A percentile compares a stretch with the other conserved stretches of the same genome.
Conservation (phyloP, 2,329 filamentous ascomycete species). For the Curvularia lunata region DNA sequence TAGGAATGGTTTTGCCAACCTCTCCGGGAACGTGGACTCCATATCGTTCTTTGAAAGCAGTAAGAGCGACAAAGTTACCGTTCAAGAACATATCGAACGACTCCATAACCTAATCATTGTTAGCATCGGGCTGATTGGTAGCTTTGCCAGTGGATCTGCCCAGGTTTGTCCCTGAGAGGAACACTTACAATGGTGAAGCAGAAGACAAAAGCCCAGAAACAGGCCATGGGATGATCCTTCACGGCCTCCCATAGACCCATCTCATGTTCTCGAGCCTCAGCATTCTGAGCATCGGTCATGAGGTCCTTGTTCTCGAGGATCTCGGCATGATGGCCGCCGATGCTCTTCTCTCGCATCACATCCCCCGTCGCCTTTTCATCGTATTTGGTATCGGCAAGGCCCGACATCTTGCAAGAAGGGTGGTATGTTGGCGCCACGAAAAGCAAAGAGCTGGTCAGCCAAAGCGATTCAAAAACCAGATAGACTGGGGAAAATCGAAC, state of each 20-base stretch:
- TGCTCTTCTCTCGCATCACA: conserved; percentile 11
- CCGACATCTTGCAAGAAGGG: conserved; percentile 17
- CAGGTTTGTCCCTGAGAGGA: no score
- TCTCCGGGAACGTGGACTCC: conserved; percentile 50
- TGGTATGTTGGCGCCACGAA: conserved; percentile 12
- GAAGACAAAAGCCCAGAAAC: conserved; percentile 62
- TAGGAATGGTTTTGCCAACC: conserved; percentile 51
- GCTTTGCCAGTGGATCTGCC: neutral
- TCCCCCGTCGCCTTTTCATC: conserved; percentile 6
- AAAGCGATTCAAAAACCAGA: conserved; percentile 13
- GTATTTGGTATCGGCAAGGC: conserved; percentile 11
- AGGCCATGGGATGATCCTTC: conserved; percentile 59
- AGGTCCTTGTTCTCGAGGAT: conserved; percentile 30
- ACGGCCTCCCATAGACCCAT: conserved; percentile 59
- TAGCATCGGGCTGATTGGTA: neutral
- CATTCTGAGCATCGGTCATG: conserved; percentile 57
- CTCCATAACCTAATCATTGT: conserved; percentile 63
- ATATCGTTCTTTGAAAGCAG: conserved; percentile 55
- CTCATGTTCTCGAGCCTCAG: conserved; percentile 60
- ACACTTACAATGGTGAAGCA: conserved; percentile 59
- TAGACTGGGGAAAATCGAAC: conserved; percentile 1
- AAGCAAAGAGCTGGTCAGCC: conserved; percentile 18
- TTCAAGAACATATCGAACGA: conserved; percentile 68
- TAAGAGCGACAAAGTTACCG: conserved; percentile 63
- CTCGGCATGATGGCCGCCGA: conserved; percentile 16